Conservation (phyloP, 2,329 filamentous ascomycete genomes). For the Coniochaeta prunicola region DNA sequence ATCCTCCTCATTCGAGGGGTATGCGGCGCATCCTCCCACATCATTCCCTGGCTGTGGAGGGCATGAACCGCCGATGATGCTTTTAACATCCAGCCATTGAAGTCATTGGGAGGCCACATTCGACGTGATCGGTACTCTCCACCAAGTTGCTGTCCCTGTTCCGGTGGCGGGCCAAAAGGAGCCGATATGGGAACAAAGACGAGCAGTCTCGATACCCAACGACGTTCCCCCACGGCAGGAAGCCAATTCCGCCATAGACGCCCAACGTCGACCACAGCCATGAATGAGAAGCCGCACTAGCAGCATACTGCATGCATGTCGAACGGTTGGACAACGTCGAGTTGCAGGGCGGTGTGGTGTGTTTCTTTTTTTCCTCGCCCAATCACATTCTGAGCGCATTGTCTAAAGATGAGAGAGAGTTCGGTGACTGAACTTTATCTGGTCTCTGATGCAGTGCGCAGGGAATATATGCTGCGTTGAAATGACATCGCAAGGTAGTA, state of each 20-base stretch:
- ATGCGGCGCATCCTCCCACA: background rate
- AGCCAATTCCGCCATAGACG: background rate
- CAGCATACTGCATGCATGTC: background rate
- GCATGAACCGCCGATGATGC: background rate
- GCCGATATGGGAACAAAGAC: background rate
- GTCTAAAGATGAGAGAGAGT: background rate
- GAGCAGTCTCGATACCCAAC: background rate
- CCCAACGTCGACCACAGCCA: background rate
- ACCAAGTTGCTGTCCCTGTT: background rate
- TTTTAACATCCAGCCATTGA: background rate
- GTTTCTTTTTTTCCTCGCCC: constrained; percentile 3
- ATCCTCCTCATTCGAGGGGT: background rate
- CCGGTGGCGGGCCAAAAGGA: background rate
- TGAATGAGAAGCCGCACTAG: background rate
- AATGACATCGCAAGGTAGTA: background rate
- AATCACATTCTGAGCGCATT: constrained; percentile 13
- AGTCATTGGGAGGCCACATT: background rate
- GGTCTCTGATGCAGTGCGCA: background rate
- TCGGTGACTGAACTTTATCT: background rate
- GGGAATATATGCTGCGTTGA: background rate
- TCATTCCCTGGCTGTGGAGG: background rate
- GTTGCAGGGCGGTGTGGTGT: constrained; percentile 8
- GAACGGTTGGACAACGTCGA: constrained; percentile 5
- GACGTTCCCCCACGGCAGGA: background rate
- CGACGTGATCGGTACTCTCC: background rate